Conservation (phyloP, 1,139 yeast genomes). For the Debaryomycetaceae sp. region DNA sequence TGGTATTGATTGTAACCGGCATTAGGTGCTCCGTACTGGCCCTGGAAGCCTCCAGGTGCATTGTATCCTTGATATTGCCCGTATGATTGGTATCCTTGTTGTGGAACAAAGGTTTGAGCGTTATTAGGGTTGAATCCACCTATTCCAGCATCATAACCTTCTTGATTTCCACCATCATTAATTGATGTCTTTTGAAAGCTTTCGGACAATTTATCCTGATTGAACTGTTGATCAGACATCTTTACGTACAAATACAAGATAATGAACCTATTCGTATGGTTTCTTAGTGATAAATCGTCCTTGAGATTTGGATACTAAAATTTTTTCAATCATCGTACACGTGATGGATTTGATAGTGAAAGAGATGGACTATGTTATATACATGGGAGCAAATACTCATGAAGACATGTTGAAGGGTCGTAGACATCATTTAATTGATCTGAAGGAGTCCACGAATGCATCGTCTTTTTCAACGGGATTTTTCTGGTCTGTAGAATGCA, state of each 20-base stretch:
- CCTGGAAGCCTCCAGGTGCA: conserved; percentile 3
- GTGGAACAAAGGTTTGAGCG: conserved; percentile 45
- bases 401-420: too few species aligned
- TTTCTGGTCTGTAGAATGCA: conserved; percentile 2
- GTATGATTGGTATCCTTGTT: conserved; percentile 16
- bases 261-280: neutral
- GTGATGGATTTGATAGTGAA: neutral
- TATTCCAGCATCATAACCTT: conserved; percentile 17
- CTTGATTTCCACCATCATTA: conserved; percentile 16
- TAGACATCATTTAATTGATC: too few species aligned
- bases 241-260: neutral
- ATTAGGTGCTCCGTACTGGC: conserved; percentile 14
- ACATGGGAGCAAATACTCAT: too few species aligned
- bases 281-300: neutral
- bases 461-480: neutral
- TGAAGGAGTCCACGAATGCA: neutral
- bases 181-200: conserved; percentile 51
- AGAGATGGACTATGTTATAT: neutral
- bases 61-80: conserved; percentile 13
- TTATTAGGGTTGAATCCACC: conserved; percentile 36
- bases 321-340: neutral
- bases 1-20: conserved; percentile 22
- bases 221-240: conserved; percentile 49
- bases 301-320: neutral
- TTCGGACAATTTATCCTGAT: conserved; percentile 52